Conservation (phyloP, 83 land plant species). For the Diphasiastrum complanatum region DNA sequence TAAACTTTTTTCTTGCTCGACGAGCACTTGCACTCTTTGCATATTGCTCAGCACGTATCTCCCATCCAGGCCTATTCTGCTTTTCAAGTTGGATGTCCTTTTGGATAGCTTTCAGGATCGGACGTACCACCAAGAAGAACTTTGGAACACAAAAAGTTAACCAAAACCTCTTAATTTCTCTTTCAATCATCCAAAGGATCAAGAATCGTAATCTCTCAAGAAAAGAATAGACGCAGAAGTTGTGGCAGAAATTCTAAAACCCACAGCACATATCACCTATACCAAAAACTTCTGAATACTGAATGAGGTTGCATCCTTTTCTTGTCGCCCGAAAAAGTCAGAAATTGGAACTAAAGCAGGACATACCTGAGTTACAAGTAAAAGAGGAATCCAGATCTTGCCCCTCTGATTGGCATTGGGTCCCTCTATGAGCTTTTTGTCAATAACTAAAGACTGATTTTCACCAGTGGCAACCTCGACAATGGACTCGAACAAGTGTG, state of each 20-base stretch:
- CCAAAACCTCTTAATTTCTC: conserved; percentile 2
- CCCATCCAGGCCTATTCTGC: conserved; percentile 25
- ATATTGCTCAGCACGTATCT: conserved; percentile 23
- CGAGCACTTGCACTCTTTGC: background rate
- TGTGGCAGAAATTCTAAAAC: too few species aligned
- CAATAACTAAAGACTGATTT: conserved; percentile 49
- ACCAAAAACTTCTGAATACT: background rate
- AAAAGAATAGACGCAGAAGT: too few species aligned
- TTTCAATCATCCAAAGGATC: too few species aligned
- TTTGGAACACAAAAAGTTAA: background rate
- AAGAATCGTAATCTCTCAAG: too few species aligned
- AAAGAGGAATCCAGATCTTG: conserved; percentile 60
- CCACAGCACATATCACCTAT: too few species aligned
- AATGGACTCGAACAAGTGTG: conserved; percentile 56
- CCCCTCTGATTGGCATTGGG: conserved; percentile 76
- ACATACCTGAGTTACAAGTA: conserved; percentile 62
- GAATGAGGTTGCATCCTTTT: background rate
- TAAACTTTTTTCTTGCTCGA: conserved; percentile 8
- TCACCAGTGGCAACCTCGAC: conserved; percentile 61
- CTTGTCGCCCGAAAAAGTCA: background rate
- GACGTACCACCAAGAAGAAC: conserved; percentile 41
- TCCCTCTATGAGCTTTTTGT: conserved; percentile 83
- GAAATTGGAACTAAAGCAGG: background rate
- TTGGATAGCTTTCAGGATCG: conserved; percentile 48
- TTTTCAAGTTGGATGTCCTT: conserved; percentile 38